Evolutionary conservation across 768 basidiomycete species (phyloP).

Genomic region (Hygrophorus russula): DNA sequence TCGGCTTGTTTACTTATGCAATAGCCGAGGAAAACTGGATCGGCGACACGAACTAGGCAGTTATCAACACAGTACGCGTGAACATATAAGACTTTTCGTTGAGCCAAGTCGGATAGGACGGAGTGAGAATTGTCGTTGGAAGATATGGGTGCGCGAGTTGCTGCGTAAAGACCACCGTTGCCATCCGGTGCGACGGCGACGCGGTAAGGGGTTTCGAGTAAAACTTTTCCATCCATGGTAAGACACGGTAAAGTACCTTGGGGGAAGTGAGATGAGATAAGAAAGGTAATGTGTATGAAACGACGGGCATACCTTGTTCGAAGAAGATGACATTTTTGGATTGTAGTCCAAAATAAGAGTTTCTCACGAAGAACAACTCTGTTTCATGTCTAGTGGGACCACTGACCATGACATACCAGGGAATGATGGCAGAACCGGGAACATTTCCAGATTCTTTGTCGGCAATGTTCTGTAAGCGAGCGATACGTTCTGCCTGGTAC

Average conservation of each 20-base stretch:
- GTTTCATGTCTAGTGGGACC: conserved; percentile 88
- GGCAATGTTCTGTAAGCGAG: conserved; percentile 69
- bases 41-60: conserved; percentile 94
- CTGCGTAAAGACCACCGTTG: conserved; percentile 95
- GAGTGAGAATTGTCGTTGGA: conserved; percentile 46
- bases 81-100: conserved; percentile 73
- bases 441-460: conserved; percentile 41
- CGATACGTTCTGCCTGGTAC: conserved; percentile 94
- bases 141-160: conserved; percentile 69
- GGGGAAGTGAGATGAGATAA: background rate
- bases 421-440: conserved; percentile 57
- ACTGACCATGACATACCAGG: conserved; percentile 99
- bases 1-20: conserved; percentile 82
- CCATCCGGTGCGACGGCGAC: conserved; percentile 97
- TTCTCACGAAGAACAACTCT: conserved; percentile 68
- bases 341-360: conserved; percentile 75
- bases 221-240: conserved; percentile 85
- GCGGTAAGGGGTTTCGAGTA: conserved; percentile 68
- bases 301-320: conserved; percentile 68
- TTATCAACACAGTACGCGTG: conserved; percentile 99
- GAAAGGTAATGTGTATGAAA: background rate
- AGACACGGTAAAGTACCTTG: conserved; percentile 92
- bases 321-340: conserved; percentile 82
- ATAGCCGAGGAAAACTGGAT: conserved; percentile 94
- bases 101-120: conserved; percentile 74